Evolutionary conservation across 176 grass and related monocot genomes (phyloP), one percentile per base, ranked within the genome.

Genomic region (Paspalum notatum): DNA sequence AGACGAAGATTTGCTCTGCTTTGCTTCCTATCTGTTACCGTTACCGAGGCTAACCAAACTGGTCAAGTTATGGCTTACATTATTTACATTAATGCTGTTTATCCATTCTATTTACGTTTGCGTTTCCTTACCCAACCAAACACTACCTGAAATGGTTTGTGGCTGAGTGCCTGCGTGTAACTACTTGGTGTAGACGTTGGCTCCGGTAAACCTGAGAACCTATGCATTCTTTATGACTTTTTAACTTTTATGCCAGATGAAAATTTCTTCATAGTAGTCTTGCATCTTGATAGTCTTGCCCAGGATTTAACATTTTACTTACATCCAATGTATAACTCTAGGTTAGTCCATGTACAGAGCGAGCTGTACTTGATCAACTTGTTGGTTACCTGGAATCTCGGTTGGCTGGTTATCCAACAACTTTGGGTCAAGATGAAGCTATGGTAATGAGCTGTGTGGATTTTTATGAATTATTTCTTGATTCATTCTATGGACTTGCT

Each of bases 291-390:
- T 63, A 46, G 3, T 42, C 47, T 78, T 66, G 10, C 65, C 26
- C 9, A 76, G 53, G 81, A 21, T 57, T 25, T 66, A 62, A 27
- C 64, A 82, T 78, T 48, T 82, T 83, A 44, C 21, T 51, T 82
- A 57, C 66, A 76, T 54, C 26, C 72, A 10, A 25, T 4, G 68
- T 54, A 58, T 26, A 39, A 76, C 9, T 84, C 9, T 84, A 99
- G 96, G 82, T 93, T 61, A 99, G 88, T 76, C 81, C 96, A 60
- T 99, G 96, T 76, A 88, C 91, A 84, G 96, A 99, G 62, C 83
- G 90, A 84, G 96, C 96, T 43, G 96, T 99, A 70, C 78, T 99
- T 61, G 96, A 99, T 83, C 96, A 99, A 89, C 92, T 99, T 79
- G 85, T 90, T 85, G 73, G 46, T 58, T 95, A 95, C 84, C 88